Evolutionary conservation across 2,329 filamentous ascomycete species (phyloP).

Genomic region (Diplocarpon rosae): DNA sequence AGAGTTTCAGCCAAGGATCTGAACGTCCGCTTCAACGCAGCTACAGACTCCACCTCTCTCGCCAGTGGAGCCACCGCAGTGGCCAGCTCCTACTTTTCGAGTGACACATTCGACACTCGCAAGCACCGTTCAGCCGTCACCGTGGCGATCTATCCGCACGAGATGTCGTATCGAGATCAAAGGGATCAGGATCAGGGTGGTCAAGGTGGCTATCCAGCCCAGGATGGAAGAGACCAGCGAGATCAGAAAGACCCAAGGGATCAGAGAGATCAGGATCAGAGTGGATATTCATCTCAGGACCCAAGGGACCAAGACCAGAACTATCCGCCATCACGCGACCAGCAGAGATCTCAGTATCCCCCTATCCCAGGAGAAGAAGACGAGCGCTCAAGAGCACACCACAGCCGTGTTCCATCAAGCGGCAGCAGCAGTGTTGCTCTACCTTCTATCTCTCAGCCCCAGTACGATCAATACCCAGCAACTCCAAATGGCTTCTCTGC

Average conservation of each 20-base stretch:
- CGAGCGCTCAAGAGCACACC: slow-evolving; percentile 24
- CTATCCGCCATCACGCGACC: slow-evolving; percentile 23
- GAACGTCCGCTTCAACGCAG: no score
- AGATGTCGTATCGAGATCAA: slow-evolving; percentile 26
- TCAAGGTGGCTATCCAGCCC: slow-evolving; percentile 15
- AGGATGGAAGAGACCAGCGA: no score
- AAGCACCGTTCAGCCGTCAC: slow-evolving; percentile 10
- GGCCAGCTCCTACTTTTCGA: background rate
- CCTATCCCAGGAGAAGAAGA: slow-evolving; percentile 27
- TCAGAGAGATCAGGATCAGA: slow-evolving; percentile 8
- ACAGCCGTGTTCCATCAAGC: slow-evolving; percentile 20
- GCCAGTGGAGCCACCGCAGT: background rate
- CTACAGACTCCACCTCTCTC: background rate
- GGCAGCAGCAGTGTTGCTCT: slow-evolving; percentile 21
- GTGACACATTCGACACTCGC: background rate
- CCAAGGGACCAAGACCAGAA: slow-evolving; percentile 10
- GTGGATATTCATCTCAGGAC: slow-evolving; percentile 20
- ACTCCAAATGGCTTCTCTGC: slow-evolving; percentile 19
- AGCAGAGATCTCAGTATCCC: slow-evolving; percentile 20
- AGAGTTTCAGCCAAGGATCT: no score
- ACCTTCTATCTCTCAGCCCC: slow-evolving; percentile 25
- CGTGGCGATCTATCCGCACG: slow-evolving; percentile 24
- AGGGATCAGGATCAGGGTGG: slow-evolving; percentile 1
- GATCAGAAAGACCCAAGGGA: slow-evolving; percentile 8
- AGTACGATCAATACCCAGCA: slow-evolving; percentile 21